These are phyloP conservation scores for Puccinia polysora DNA, from an alignment of 1,284 basidiomycete species.

Conservation along the genomic window DNA sequence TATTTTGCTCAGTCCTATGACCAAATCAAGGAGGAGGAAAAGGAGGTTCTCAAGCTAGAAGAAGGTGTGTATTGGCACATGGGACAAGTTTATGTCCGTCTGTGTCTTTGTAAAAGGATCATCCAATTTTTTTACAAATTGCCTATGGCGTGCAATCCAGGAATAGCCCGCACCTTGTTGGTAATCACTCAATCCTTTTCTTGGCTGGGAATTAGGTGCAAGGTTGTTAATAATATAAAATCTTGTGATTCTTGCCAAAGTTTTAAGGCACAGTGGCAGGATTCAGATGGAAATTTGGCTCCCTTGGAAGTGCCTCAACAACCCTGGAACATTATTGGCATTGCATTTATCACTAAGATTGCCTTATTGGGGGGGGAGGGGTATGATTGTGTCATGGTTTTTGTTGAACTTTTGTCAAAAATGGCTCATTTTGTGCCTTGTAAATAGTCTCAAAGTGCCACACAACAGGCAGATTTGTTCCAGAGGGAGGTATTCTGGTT, in stretches of 20 bases:
- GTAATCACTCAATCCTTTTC: background rate
- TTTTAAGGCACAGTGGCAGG: background rate
- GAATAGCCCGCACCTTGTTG: background rate
- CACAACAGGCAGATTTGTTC: background rate
- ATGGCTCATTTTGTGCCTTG: conserved; percentile 13
- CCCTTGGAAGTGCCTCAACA: background rate
- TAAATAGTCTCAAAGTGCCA: background rate
- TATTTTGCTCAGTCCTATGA: background rate
- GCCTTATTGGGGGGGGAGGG: background rate
- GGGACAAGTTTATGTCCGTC: background rate
- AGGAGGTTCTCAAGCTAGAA: background rate
- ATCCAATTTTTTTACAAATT: background rate
- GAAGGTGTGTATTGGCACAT: conserved; percentile 1
- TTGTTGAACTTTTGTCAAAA: conserved; percentile 9
- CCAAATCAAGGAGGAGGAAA: background rate
- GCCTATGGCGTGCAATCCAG: conserved; percentile 1
- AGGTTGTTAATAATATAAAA: conserved; percentile 1
- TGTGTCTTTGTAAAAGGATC: background rate
- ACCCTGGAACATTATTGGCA: conserved; percentile 24
- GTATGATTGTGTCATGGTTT: conserved; percentile 15
- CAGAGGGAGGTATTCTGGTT: background rate
- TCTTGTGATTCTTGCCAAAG: conserved; percentile 15
- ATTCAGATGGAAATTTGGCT: background rate
- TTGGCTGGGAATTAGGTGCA: background rate
- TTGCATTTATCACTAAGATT: conserved; percentile 32